Evolutionary conservation across 345 rosid species (phyloP).

Genomic region (Citrus glauca): DNA sequence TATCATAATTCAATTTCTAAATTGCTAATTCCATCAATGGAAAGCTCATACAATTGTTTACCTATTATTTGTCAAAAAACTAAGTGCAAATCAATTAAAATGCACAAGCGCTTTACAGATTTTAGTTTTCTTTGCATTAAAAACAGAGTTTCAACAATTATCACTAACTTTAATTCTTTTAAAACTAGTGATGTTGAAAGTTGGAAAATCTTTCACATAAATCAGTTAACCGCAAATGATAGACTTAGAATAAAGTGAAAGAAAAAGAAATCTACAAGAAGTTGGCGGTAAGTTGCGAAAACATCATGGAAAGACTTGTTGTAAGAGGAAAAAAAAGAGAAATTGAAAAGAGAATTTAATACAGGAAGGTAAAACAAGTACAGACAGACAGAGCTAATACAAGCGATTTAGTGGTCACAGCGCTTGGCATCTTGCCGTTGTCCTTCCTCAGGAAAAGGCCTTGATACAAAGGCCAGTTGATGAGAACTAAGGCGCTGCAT

Average conservation of each 20-base stretch:
- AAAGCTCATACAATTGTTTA: not conserved
- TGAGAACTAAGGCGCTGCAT: constrained; percentile 17
- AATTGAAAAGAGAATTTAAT: not conserved
- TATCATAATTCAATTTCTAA: not conserved
- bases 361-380: constrained; percentile 31
- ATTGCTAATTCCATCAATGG: not conserved
- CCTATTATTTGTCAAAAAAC: not conserved
- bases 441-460: constrained; percentile 65
- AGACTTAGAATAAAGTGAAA: not conserved
- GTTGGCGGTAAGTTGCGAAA: not conserved
- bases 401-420: constrained; percentile 38
- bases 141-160: too few relatives aligned
- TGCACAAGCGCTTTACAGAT: not conserved
- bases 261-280: too few relatives aligned
- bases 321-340: not conserved
- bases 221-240: too few relatives aligned
- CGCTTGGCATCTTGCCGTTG: constrained; percentile 59
- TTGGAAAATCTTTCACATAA: too few relatives aligned
- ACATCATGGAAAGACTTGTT: not conserved
- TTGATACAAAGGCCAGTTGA: constrained; percentile 52
- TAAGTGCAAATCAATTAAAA: not conserved
- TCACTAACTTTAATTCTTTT: too few relatives aligned
- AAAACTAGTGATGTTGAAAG: too few relatives aligned
- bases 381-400: constrained; percentile 42
- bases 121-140: not conserved